These are phyloP conservation scores for Papilionanthe hybrid DNA, from an alignment of 116 monocot genomes.

Conservation along the genomic window DNA sequence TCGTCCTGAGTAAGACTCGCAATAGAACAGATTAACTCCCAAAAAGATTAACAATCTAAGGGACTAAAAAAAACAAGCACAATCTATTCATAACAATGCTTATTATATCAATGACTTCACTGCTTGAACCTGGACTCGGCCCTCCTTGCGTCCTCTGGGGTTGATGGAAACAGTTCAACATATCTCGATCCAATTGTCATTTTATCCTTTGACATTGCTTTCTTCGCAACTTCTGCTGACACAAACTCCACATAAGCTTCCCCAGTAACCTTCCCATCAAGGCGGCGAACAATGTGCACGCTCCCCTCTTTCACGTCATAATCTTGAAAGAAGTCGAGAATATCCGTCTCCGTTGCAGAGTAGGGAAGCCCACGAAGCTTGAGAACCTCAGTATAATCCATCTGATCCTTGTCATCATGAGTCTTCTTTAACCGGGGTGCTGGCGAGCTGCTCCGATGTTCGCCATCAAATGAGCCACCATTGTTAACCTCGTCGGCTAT, in stretches of 20 bases:
- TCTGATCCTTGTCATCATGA: slow-evolving; percentile 44
- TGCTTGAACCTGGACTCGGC: slow-evolving; percentile 58
- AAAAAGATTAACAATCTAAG: no score
- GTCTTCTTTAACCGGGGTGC: slow-evolving; percentile 39
- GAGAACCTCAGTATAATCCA: slow-evolving; percentile 75
- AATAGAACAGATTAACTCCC: no score
- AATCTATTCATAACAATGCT: no score
- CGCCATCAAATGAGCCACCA: slow-evolving; percentile 25
- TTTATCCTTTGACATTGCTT: slow-evolving; percentile 83
- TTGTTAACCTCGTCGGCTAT: slow-evolving; percentile 60
- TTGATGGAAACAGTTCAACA: slow-evolving; percentile 85
- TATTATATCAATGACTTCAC: no score
- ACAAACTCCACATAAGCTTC: slow-evolving; percentile 72
- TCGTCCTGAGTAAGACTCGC: no score
- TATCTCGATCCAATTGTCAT: slow-evolving; percentile 87
- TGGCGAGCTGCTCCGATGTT: slow-evolving; percentile 24
- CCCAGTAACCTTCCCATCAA: slow-evolving; percentile 79
- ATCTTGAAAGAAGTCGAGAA: slow-evolving; percentile 69
- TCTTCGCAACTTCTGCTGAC: slow-evolving; percentile 56
- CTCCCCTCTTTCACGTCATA: slow-evolving; percentile 46
- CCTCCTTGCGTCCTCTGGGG: slow-evolving; percentile 57
- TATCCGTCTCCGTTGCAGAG: slow-evolving; percentile 52
- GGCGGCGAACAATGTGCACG: slow-evolving; percentile 52
- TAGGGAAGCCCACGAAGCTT: slow-evolving; percentile 94
- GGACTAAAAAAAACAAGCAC: no score